Conservation (phyloP, 495 filamentous ascomycete genomes). For the Aspergillus nanangensis region DNA sequence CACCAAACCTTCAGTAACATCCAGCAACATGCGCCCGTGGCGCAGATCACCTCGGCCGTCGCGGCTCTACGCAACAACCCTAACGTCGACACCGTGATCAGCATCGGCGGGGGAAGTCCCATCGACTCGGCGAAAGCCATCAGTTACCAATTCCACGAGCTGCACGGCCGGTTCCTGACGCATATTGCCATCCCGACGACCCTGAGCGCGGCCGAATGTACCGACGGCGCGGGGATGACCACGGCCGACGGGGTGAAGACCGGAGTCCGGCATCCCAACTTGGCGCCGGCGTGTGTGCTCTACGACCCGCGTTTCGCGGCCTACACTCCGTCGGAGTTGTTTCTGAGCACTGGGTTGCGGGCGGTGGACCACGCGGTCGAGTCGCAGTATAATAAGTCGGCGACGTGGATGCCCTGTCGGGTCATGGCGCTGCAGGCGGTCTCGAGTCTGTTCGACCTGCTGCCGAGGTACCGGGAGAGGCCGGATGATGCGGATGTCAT, state of each 20-base stretch:
- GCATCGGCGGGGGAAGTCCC: not conserved
- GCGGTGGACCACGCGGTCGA: slow-evolving; percentile 4
- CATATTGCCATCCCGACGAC: slow-evolving; percentile 5
- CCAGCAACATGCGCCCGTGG: not conserved
- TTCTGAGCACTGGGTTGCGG: slow-evolving; percentile 2
- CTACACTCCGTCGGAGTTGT: not conserved
- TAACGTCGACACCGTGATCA: not conserved
- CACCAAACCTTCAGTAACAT: not conserved
- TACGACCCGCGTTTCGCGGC: slow-evolving; percentile 4
- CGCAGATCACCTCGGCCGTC: not conserved
- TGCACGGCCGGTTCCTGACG: not conserved
- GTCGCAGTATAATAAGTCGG: not conserved
- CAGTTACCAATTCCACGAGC: not conserved
- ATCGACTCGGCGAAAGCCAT: slow-evolving; percentile 5
- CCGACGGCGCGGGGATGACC: not conserved
- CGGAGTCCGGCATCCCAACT: not conserved
- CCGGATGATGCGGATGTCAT: not conserved
- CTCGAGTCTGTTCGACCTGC: not conserved
- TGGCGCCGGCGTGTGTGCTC: not conserved
- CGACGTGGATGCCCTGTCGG: slow-evolving; percentile 1
- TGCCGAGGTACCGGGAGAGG: not conserved
- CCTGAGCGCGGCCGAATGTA: slow-evolving; percentile 5
- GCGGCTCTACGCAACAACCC: not conserved
- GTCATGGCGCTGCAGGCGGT: not conserved
- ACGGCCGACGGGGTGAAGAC: not conserved